Conservation (phyloP, 75 land plant species). For the Cupressus sempervirens region DNA sequence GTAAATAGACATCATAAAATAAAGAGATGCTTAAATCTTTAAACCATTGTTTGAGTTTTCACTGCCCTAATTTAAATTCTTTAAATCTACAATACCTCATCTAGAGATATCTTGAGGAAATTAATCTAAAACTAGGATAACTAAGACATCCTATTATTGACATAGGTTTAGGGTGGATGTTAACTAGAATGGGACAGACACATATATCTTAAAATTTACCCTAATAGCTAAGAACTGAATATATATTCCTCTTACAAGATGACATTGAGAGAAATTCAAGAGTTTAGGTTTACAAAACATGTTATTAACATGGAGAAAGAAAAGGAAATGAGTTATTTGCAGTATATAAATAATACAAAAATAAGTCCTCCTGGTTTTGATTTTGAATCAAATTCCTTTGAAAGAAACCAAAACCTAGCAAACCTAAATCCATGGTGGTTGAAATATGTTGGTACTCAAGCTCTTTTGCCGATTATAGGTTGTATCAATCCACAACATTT, state of each 20-base stretch:
- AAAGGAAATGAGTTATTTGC: background rate
- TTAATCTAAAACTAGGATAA: background rate
- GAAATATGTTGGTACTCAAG: slow-evolving; percentile 81
- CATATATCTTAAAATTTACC: background rate
- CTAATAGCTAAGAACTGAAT: background rate
- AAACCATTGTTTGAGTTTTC: too few species aligned
- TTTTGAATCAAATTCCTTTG: too few species aligned
- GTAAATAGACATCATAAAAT: too few species aligned
- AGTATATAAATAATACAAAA: too few species aligned
- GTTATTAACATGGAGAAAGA: background rate
- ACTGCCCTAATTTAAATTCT: too few species aligned
- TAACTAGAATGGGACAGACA: background rate
- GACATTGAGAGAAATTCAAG: background rate
- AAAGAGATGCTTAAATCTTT: too few species aligned
- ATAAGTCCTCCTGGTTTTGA: too few species aligned
- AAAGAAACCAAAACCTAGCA: too few species aligned
- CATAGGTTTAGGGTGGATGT: background rate
- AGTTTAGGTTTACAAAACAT: background rate
- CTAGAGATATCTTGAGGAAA: background rate
- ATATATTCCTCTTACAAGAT: background rate
- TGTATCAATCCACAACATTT: slow-evolving; percentile 83
- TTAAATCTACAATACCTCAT: too few species aligned
- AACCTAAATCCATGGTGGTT: slow-evolving; percentile 82
- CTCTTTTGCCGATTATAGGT: slow-evolving; percentile 42
- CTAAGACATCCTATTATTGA: background rate